Conservation (phyloP, 805 yeast genomes). For the Cyberlindnera nakhonratchasimensis region DNA sequence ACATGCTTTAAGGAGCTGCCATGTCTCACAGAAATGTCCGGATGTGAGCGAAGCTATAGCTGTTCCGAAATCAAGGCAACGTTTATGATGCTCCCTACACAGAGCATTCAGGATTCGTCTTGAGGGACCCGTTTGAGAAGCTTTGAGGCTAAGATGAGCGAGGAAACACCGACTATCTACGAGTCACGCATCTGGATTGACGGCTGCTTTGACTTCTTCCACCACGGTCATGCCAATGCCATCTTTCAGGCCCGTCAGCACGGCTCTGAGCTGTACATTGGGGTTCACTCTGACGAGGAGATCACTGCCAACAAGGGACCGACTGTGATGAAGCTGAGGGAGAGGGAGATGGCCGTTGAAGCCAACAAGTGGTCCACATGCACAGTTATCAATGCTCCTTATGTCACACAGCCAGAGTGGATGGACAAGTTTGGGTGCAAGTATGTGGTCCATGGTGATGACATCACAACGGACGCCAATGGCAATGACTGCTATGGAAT, state of each 20-base stretch:
- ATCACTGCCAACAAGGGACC: constrained; percentile 85
- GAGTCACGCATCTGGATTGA: constrained; percentile 97
- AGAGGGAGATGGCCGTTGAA: constrained; percentile 78
- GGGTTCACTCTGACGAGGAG: constrained; percentile 90
- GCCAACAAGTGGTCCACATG: constrained; percentile 87
- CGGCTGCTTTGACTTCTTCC: constrained; percentile 97
- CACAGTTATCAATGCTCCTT: constrained; percentile 79
- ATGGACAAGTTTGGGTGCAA: constrained; percentile 74
- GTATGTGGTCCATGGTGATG: constrained; percentile 98
- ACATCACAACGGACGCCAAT: constrained; percentile 92
- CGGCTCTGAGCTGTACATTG: constrained; percentile 74
- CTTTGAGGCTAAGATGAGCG: too few relatives aligned
- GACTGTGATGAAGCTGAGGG: constrained; percentile 82
- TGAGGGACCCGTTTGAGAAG: too few relatives aligned
- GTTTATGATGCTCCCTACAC: too few relatives aligned
- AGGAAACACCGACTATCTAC: too few relatives aligned
- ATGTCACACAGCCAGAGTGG: constrained; percentile 75
- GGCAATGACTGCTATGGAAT: constrained; percentile 90
- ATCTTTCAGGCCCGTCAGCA: constrained; percentile 86
- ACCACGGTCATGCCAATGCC: constrained; percentile 98
- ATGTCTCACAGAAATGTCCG: too few relatives aligned
- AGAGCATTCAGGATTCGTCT: too few relatives aligned
- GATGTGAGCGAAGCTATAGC: too few relatives aligned
- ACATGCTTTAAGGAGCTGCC: too few relatives aligned
- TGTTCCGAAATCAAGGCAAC: too few relatives aligned